Evolutionary conservation across 2,329 filamentous ascomycete genomes (phyloP).

Genomic region (Xylariaceae sp.): DNA sequence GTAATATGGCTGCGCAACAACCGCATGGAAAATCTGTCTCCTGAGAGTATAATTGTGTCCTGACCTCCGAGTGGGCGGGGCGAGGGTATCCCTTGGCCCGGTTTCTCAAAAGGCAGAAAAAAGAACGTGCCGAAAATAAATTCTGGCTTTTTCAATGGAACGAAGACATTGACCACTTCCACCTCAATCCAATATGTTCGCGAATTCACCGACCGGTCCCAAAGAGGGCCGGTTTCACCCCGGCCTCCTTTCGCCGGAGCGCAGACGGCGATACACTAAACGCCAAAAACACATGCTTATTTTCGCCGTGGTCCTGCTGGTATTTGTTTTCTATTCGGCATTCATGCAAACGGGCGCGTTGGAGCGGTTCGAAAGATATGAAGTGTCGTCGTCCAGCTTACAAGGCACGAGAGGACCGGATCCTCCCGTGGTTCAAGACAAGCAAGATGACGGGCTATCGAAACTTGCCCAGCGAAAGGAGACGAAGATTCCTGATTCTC

Average conservation of each 20-base stretch:
- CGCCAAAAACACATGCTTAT: constrained; percentile 5
- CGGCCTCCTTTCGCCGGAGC: constrained; percentile 9
- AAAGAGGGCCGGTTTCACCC: constrained; percentile 21
- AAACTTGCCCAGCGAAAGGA: background rate
- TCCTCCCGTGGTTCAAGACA: background rate
- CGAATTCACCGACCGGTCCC: constrained; percentile 12
- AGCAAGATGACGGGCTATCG: background rate
- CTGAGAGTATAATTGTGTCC: background rate
- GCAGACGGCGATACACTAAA: constrained; percentile 11
- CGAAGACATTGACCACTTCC: background rate
- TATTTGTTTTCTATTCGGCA: constrained; percentile 8
- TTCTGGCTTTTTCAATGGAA: background rate
- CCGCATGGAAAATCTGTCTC: background rate
- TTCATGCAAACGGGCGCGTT: background rate
- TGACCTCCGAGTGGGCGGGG: background rate
- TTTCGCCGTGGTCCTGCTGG: constrained; percentile 3
- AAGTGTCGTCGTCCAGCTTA: background rate
- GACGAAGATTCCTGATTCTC: background rate
- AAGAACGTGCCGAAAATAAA: background rate
- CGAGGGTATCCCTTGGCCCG: background rate
- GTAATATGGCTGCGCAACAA: background rate
- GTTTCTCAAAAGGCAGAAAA: background rate
- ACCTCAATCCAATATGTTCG: background rate
- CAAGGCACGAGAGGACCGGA: background rate
- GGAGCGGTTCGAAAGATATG: background rate